Evolutionary conservation across 1,139 yeast genomes (phyloP).

Genomic region (Diutina rugosa): DNA sequence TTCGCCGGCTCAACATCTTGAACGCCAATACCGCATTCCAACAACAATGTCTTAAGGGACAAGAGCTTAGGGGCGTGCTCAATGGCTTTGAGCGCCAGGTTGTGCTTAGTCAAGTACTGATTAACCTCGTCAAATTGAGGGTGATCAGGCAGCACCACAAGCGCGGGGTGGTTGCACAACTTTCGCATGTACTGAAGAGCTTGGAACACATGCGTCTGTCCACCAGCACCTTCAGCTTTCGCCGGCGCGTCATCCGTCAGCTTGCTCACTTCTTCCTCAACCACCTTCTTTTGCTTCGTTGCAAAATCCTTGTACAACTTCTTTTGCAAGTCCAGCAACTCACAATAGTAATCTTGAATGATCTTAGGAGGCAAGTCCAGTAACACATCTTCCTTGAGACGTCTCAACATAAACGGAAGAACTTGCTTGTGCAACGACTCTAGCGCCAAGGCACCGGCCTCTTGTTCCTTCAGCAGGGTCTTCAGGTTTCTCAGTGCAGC

Average conservation of each 20-base stretch:
- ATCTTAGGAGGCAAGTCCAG: slow-evolving; percentile 97
- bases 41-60: slow-evolving; percentile 68
- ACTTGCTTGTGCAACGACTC: slow-evolving; percentile 96
- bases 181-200: slow-evolving; percentile 96
- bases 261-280: slow-evolving; percentile 43
- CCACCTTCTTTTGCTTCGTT: slow-evolving; percentile 66
- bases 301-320: slow-evolving; percentile 84
- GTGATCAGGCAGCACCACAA: slow-evolving; percentile 75
- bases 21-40: slow-evolving; percentile 91
- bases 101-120: slow-evolving; percentile 39
- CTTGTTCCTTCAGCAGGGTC: slow-evolving; percentile 89
- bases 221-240: slow-evolving; percentile 1
- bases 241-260: neutral
- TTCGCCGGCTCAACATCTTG: slow-evolving; percentile 31
- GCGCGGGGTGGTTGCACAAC: slow-evolving; percentile 91
- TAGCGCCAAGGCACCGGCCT: slow-evolving; percentile 90
- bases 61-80: slow-evolving; percentile 83
- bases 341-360: slow-evolving; percentile 96
- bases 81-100: slow-evolving; percentile 54
- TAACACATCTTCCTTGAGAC: slow-evolving; percentile 91
- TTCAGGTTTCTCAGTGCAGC: slow-evolving; percentile 89
- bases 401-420: slow-evolving; percentile 87
- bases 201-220: slow-evolving; percentile 88
- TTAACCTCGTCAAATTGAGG: slow-evolving; percentile 68
- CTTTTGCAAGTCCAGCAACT: slow-evolving; percentile 80